Evolutionary conservation across 106 monocot species (phyloP).

Genomic region (Ottelia alismoides): DNA sequence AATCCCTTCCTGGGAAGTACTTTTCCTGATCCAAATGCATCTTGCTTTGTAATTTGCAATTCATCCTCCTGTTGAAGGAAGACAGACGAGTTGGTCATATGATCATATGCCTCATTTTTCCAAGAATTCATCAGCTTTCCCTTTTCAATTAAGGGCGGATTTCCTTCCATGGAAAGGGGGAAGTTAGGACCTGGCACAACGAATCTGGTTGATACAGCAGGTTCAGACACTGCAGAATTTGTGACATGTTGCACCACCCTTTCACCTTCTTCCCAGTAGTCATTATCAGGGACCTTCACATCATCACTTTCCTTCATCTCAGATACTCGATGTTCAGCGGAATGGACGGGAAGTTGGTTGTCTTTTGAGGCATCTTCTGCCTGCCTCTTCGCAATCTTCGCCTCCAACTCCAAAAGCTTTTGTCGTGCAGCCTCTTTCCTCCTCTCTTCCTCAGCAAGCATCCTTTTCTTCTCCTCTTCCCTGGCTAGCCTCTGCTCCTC

Average conservation of each 20-base stretch:
- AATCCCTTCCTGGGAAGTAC: constrained; percentile 28
- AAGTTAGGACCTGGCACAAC: constrained; percentile 26
- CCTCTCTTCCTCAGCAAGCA: constrained; percentile 69
- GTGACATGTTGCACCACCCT: constrained; percentile 33
- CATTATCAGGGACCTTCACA: constrained; percentile 15
- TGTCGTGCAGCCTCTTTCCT: constrained; percentile 74
- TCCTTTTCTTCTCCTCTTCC: constrained; percentile 71
- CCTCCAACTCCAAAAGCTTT: constrained; percentile 86
- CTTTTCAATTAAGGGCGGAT: constrained; percentile 28
- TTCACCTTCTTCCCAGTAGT: constrained; percentile 53
- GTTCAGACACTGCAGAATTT: constrained; percentile 35
- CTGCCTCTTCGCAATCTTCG: constrained; percentile 60
- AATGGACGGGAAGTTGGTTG: constrained; percentile 10
- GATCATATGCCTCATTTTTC: constrained; percentile 25
- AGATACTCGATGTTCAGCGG: constrained; percentile 11
- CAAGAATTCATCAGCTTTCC: constrained; percentile 30
- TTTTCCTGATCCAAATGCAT: constrained; percentile 31
- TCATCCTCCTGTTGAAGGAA: constrained; percentile 20
- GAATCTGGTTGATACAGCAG: constrained; percentile 25
- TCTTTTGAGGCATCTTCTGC: constrained; percentile 35
- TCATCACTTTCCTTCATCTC: constrained; percentile 23
- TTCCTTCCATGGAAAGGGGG: constrained; percentile 24
- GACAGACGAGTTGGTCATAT: constrained; percentile 15
- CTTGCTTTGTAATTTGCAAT: constrained; percentile 21
- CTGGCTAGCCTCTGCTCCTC: constrained; percentile 69